Conservation (phyloP, 2,329 filamentous ascomycete species). For the Fusarium bulbicola region DNA sequence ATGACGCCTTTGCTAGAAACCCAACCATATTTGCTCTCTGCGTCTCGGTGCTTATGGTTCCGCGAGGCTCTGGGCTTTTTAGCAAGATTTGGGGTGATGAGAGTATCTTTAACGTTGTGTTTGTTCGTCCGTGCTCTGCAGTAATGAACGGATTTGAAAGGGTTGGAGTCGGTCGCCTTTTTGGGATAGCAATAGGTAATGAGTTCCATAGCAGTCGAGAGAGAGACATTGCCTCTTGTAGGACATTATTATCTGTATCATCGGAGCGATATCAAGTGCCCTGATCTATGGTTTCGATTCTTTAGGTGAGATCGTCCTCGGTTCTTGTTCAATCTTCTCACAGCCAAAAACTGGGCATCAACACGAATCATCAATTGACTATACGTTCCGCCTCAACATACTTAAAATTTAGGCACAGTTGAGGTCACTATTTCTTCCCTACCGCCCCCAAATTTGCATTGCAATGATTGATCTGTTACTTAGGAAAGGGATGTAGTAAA, state of each 20-base stretch:
- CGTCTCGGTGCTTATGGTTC: accelerated
- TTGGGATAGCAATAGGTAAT: neutral
- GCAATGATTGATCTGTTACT: too few species aligned
- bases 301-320: too few species aligned
- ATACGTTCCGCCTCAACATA: too few species aligned
- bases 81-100: neutral
- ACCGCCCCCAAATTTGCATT: too few species aligned
- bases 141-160: neutral
- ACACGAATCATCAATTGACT: accelerated
- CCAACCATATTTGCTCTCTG: neutral
- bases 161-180: accelerated
- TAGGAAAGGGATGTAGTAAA: too few species aligned
- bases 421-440: too few species aligned
- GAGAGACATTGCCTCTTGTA: neutral
- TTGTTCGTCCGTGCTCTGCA: accelerated
- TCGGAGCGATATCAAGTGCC: too few species aligned
- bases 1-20: neutral
- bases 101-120: accelerated
- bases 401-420: too few species aligned
- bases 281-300: too few species aligned
- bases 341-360: accelerated
- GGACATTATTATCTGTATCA: accelerated
- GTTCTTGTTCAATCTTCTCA: accelerated
- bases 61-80: accelerated
- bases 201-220: accelerated